These are phyloP conservation scores for Phaeoacremonium minimum DNA, from an alignment of 2,329 filamentous ascomycete genomes.

Conservation along the genomic window DNA sequence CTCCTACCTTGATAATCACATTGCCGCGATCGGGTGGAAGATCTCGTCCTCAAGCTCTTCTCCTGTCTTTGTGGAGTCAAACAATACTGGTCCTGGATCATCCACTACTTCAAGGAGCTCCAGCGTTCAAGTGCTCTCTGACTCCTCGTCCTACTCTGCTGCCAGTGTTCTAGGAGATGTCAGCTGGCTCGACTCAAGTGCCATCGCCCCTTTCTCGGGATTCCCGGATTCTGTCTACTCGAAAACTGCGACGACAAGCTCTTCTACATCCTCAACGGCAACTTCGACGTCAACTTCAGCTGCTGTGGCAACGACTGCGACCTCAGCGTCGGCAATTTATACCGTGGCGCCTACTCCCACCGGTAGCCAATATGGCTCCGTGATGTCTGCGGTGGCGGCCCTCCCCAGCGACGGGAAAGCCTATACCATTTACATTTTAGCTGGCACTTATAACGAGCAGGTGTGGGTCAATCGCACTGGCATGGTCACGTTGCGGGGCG, in stretches of 20 bases:
- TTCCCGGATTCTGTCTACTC: conserved; percentile 4
- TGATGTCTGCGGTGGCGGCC: conserved; percentile 36
- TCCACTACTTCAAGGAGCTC: conserved; percentile 16
- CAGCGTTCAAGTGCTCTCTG: conserved; percentile 12
- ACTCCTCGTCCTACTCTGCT: conserved; percentile 11
- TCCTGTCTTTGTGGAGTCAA: conserved; percentile 22
- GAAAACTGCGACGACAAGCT: conserved; percentile 1
- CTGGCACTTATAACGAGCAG: conserved; percentile 36
- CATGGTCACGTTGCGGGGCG: conserved; percentile 28
- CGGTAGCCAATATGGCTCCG: conserved; percentile 30
- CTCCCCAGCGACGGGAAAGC: conserved; percentile 32
- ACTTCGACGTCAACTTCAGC: conserved; percentile 1
- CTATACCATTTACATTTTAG: conserved; percentile 32
- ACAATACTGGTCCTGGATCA: conserved; percentile 24
- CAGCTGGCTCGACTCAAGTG: conserved; percentile 22
- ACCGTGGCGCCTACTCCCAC: conserved; percentile 28
- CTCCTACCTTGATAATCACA: conserved; percentile 21
- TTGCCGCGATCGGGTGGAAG: conserved; percentile 19
- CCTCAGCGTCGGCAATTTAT: conserved; percentile 14
- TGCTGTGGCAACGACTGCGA: conserved; percentile 3
- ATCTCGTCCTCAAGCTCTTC: conserved; percentile 16
- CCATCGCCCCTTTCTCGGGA: conserved; percentile 16
- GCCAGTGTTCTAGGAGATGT: conserved; percentile 21
- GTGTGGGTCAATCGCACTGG: conserved; percentile 32
- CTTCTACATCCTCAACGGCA: conserved; percentile 2